A percentile compares a stretch with the other conserved stretches of the same genome.
phyloP scores from a whole-genome alignment of 2,329 filamentous ascomycete genomes.

The Exophiala alcalophila region DNA sequence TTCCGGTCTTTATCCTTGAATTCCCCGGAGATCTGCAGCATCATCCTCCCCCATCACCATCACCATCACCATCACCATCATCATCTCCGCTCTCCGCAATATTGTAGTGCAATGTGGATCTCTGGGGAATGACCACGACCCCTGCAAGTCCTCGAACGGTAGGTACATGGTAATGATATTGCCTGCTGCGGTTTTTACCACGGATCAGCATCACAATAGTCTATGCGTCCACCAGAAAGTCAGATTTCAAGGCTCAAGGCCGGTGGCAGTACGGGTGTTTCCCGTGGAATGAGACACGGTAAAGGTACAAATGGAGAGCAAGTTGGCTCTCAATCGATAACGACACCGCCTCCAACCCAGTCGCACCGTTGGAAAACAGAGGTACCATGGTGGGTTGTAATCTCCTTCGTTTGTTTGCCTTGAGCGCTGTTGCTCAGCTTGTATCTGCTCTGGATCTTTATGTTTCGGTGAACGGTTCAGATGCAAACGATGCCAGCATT shows the following conservation, averaged over 20 bases:
- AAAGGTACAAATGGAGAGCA: not conserved
- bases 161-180: not conserved
- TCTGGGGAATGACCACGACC: not conserved
- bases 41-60: too few species aligned
- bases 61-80: too few species aligned
- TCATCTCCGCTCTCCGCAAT: not conserved
- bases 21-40: not conserved
- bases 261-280: not conserved
- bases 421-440: not conserved
- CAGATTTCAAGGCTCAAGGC: too few species aligned
- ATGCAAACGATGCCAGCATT: not conserved
- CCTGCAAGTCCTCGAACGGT: not conserved
- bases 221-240: not conserved
- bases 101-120: not conserved
- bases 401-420: not conserved
- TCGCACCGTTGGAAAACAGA: not conserved
- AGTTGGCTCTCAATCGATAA: not conserved
- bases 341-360: not conserved
- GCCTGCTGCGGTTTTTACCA: not conserved
- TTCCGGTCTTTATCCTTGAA: not conserved
- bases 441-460: slow-evolving; percentile 2
- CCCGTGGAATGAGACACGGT: not conserved
- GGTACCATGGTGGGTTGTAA: not conserved
- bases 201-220: not conserved
- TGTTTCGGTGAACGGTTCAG: not conserved